phyloP scores from a whole-genome alignment of 768 basidiomycete genomes.

The Trichaptum fuscoviolaceum region DNA sequence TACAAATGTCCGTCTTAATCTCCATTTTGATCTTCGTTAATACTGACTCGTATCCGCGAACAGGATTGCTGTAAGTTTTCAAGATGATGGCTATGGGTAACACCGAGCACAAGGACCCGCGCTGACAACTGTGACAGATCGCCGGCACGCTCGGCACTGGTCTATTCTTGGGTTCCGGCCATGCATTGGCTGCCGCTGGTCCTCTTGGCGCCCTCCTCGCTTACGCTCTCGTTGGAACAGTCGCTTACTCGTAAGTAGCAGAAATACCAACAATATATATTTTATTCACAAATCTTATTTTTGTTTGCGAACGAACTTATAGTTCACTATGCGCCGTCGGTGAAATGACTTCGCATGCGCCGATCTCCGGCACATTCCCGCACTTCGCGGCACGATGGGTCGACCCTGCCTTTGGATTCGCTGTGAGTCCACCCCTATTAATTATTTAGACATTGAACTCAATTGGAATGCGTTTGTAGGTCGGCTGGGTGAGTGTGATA shows the following conservation, averaged over 20 bases:
- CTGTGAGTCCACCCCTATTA: slow-evolving; percentile 33
- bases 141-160: slow-evolving; percentile 22
- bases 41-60: background rate
- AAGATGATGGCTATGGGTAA: slow-evolving; percentile 14
- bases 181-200: slow-evolving; percentile 53
- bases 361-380: slow-evolving; percentile 74
- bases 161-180: slow-evolving; percentile 64
- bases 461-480: slow-evolving; percentile 6
- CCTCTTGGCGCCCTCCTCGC: slow-evolving; percentile 64
- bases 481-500: slow-evolving; percentile 25
- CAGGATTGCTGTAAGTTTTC: slow-evolving; percentile 56
- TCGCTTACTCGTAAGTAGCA: slow-evolving; percentile 52
- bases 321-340: slow-evolving; percentile 62
- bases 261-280: no score
- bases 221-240: slow-evolving; percentile 58
- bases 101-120: slow-evolving; percentile 5
- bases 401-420: slow-evolving; percentile 54
- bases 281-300: no score
- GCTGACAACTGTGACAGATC: background rate
- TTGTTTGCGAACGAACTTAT: background rate
- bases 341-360: slow-evolving; percentile 79
- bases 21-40: background rate
- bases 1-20: slow-evolving; percentile 55
- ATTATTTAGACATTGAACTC: background rate
- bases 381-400: slow-evolving; percentile 61